Base-by-base conservation (phyloP, 495 filamentous ascomycete genomes). In the Sordaria brevicollis region DNA sequence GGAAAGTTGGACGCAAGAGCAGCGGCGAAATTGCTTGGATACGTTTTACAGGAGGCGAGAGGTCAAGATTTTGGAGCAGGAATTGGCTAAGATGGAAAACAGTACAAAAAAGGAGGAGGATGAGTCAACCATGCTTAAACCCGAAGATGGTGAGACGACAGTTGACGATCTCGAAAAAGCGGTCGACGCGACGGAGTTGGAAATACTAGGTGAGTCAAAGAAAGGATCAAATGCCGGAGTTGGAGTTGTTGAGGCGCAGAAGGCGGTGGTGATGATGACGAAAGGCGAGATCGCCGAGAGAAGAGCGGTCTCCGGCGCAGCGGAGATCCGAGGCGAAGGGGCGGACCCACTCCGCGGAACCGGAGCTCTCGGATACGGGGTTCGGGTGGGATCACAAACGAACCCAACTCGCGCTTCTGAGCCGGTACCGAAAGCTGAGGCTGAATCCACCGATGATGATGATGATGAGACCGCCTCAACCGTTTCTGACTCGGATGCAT, bases 1-100 rank as follows among this genome's bases (percentile, higher is more conserved):
- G 13, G 95, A 99, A 80, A 87, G 91, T 33, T 95, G 93, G 93
- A 97, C 92, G 70, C 93, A 94, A 81, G 92, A 89, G 74, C 86
- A 96, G 80, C 78, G 95, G 76, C 84, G 91, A 74, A 87, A 89
- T 67, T 93, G 88, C 78, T 83, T 99, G 70, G 92, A 97, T 67
- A 82, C 79, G 39, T 98, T 96, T 85, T 97, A 99, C 81, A 76
- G 73, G 70, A 77, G 72, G 67, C 76, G 86, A 25, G 78, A 78
- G 69, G 79, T 81, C 69, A 80, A 71, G 70, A 65, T 85, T 57
- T 68, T 78, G 69, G 76, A 75, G 71, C 19, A 65, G 43, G 71
- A 72, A 66, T 2, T 72, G 49, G 71, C 39, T 31, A 39, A 41
- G 67, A 17, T 75, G 67, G 72, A 73, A 62, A 31, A 62, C 25